A percentile compares a stretch with the other conserved stretches of the same genome.
Conservation (phyloP, 2,329 filamentous ascomycete species). For the Aspergillus costaricaensis region DNA sequence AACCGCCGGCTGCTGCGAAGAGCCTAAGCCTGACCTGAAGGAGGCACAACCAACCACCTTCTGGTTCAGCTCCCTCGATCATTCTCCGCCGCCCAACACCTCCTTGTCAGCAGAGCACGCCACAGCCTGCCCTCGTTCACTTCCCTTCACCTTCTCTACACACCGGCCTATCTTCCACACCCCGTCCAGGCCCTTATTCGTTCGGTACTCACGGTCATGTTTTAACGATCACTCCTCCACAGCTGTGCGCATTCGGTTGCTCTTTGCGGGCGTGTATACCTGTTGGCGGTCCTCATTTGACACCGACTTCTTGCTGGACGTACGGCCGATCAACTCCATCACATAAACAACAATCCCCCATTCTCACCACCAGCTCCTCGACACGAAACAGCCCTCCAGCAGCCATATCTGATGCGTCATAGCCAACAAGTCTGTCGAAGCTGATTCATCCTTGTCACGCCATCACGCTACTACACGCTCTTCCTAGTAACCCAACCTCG, state of each 20-base stretch:
- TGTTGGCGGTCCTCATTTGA: slow-evolving; percentile 26
- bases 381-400: background rate
- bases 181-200: background rate
- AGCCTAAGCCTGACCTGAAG: slow-evolving; percentile 12
- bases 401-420: background rate
- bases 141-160: slow-evolving; percentile 15
- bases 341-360: slow-evolving; percentile 10
- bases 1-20: slow-evolving; percentile 6
- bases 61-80: slow-evolving; percentile 19
- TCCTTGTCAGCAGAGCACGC: slow-evolving; percentile 36
- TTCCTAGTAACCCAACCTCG: slow-evolving; percentile 13
- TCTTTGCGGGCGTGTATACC: slow-evolving; percentile 22
- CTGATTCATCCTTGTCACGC: slow-evolving; percentile 15
- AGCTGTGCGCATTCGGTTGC: slow-evolving; percentile 26
- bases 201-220: slow-evolving; percentile 18
- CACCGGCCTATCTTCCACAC: slow-evolving; percentile 6
- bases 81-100: slow-evolving; percentile 29
- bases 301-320: slow-evolving; percentile 17
- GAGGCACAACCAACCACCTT: slow-evolving; percentile 24
- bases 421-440: slow-evolving; percentile 11
- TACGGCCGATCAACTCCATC: slow-evolving; percentile 11
- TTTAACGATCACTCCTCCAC: slow-evolving; percentile 20
- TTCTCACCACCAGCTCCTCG: background rate
- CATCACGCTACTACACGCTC: slow-evolving; percentile 21
- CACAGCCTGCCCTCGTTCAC: slow-evolving; percentile 15